Base-by-base conservation (phyloP, 805 yeast genomes). In the Nakazawaea holstii region DNA sequence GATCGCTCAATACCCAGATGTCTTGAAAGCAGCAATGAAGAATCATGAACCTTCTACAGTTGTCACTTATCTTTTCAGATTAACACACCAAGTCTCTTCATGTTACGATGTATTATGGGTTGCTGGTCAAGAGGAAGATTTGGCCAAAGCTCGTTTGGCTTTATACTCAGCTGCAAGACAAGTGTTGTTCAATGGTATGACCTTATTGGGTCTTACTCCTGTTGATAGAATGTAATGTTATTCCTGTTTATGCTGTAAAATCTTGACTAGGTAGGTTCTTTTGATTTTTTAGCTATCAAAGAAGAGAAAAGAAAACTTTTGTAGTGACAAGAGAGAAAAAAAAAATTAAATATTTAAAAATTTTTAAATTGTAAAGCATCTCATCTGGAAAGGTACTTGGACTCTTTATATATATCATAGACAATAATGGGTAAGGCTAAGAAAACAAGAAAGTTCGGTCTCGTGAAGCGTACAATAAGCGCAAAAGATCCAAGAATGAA, bases 51-150 rank as follows among this genome's bases (percentile, higher is more conserved):
- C 99, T 41, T 81, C 96, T 14, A 91, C 98, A 8, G 71, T 94
- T 48, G 97, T 94, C 51, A 92, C 98, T 11, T 94, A 89, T 67
- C 73, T 94, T 62, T 94, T 94, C 81, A 85, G 78, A 68, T 76
- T 94, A 59, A 81, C 97, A 11, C 99, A 94, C 65, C 85, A 84
- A 67, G 96, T 94, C 42, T 90, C 97, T 14, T 87, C 94, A n/a
- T 87, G 97, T 68, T 94, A 94, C 70, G 96, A 90, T 61, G 84
- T 87, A 44, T 74, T 94, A 63, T 89, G 99, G 95, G 98, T 94
- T 53, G 89, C 95, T 55, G 97, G 97, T 53, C 98, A 94, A 72
- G 85, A 84, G 53, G 79, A 79, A 61, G 91, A 86, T 45, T 73
- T 94, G 59, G 92, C 97, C 46, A 66, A 76, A 49, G 97, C 98